Percentiles rank a stretch among this genome's conserved stretches.
phyloP scores from a whole-genome alignment of 2,329 filamentous ascomycete species.

The Botryotinia convoluta region DNA sequence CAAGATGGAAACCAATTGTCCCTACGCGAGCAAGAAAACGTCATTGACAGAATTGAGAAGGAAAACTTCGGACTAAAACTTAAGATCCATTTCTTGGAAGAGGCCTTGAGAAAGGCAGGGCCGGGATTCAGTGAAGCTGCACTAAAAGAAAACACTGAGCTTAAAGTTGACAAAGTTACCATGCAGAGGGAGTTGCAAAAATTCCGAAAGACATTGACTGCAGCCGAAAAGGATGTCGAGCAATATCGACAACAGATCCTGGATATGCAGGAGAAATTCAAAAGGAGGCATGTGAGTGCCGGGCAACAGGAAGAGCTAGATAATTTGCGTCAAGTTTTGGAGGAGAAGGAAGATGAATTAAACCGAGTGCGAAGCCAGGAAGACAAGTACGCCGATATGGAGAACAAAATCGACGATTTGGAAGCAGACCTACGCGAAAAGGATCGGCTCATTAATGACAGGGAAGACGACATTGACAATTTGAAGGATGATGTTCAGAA shows the following conservation, averaged over 20 bases:
- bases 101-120: slow-evolving; percentile 81
- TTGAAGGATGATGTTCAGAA: slow-evolving; percentile 56
- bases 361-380: slow-evolving; percentile 55
- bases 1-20: slow-evolving; percentile 89
- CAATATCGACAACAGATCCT: slow-evolving; percentile 76
- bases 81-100: slow-evolving; percentile 95
- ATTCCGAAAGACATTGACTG: slow-evolving; percentile 79
- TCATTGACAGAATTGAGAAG: slow-evolving; percentile 95
- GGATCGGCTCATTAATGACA: slow-evolving; percentile 68
- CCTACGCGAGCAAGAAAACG: slow-evolving; percentile 88
- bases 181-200: slow-evolving; percentile 83
- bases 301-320: slow-evolving; percentile 61
- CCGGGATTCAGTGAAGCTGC: slow-evolving; percentile 87
- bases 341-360: slow-evolving; percentile 51
- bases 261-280: slow-evolving; percentile 78
- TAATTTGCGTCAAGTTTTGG: slow-evolving; percentile 53
- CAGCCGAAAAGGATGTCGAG: slow-evolving; percentile 84
- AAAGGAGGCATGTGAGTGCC: slow-evolving; percentile 71
- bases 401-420: slow-evolving; percentile 71
- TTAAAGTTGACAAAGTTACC: slow-evolving; percentile 89
- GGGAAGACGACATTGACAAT: slow-evolving; percentile 71
- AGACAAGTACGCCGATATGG: slow-evolving; percentile 63
- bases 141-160: slow-evolving; percentile 89
- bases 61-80: slow-evolving; percentile 97
- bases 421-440: slow-evolving; percentile 75